Base-by-base conservation (phyloP, 768 basidiomycete species). In the Glaciozyma martinii region DNA sequence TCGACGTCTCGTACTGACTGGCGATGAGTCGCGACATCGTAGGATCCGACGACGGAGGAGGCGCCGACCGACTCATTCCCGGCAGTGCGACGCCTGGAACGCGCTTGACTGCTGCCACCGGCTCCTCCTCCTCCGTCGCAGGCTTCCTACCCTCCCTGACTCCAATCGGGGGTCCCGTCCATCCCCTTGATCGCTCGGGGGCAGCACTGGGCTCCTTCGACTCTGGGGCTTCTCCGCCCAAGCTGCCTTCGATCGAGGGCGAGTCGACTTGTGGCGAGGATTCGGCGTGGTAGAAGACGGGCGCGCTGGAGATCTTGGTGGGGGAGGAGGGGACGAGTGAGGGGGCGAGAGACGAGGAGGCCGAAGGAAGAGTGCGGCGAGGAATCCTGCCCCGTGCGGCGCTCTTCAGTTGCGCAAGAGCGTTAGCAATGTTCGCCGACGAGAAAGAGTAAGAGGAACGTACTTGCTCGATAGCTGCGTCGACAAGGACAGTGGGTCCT, bases 61-160 rank as follows among this genome's bases (percentile, higher is more conserved):
- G 42, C 8, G 16, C 47, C 27, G 56, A 57, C 61, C 37, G 37
- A 13, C 37, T 40, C 1, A 69, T 21, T 21, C 68, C 68, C 10
- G 68, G 68, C 3, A 69, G 46, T 19, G 68, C 68, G 47, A 66
- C 58, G 29, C 68, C 68, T n/a, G 64, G 68, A 4, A 46, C 59
- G 43, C 58, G 56, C 15, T 60, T 60, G 2, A 9, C 23, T 1
- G 46, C 18, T 6, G 25, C 12, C 25, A 25, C 7, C 3, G 59
- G 30, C 15, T 15, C 37, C 4, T 42, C 47, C 9, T n/a, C 16
- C 3, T 16, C 37, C 25, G 2, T 7, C 54, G 30, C 16, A 15
- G 32, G 23, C 15, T 47, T 27, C 12, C 47, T 40, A 42, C 16
- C 19, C 7, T 57, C 18, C 30, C 53, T 65, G 40, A 53, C 63